A percentile compares a stretch with the other conserved stretches of the same genome.
Evolutionary conservation across 805 yeast genomes (phyloP).

Genomic region (Candida easanensis): DNA sequence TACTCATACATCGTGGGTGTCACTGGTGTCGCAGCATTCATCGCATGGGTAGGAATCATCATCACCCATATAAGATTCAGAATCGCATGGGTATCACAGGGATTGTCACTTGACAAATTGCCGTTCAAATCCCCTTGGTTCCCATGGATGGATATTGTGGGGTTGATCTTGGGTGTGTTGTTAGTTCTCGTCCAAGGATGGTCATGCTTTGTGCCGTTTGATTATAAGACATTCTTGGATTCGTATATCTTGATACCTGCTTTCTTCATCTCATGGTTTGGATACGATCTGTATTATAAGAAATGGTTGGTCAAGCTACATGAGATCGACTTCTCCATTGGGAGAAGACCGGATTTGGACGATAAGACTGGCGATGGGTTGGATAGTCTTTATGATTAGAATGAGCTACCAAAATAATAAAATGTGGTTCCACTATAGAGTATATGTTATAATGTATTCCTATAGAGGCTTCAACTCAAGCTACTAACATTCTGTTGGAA

Average conservation of each 20-base stretch:
- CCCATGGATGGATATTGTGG: conserved; percentile 40
- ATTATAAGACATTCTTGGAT: conserved; percentile 51
- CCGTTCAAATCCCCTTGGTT: conserved; percentile 66
- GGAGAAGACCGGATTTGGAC: conserved; percentile 42
- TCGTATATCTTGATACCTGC: conserved; percentile 63
- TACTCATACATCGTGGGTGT: conserved; percentile 71
- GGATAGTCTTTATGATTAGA: not conserved
- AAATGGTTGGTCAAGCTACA: conserved; percentile 36
- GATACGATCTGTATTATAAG: conserved; percentile 38
- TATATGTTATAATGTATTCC: too few species aligned
- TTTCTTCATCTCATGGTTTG: conserved; percentile 43
- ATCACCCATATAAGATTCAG: conserved; percentile 66
- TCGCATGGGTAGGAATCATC: conserved; percentile 66
- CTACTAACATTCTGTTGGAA: too few species aligned
- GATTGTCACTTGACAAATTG: conserved; percentile 58
- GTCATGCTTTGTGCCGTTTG: conserved; percentile 47
- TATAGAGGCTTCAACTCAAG: too few species aligned
- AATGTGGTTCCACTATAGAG: too few species aligned
- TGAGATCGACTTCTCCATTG: conserved; percentile 47
- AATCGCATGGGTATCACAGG: conserved; percentile 56
- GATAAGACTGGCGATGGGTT: conserved; percentile 8
- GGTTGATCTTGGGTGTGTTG: conserved; percentile 36
- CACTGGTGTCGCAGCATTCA: conserved; percentile 71
- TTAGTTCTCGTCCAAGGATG: conserved; percentile 48
- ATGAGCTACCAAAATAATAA: too few species aligned